These are phyloP conservation scores for Discostella stelligera DNA, from an alignment of 352 stramenopile species.

Conservation along the genomic window DNA sequence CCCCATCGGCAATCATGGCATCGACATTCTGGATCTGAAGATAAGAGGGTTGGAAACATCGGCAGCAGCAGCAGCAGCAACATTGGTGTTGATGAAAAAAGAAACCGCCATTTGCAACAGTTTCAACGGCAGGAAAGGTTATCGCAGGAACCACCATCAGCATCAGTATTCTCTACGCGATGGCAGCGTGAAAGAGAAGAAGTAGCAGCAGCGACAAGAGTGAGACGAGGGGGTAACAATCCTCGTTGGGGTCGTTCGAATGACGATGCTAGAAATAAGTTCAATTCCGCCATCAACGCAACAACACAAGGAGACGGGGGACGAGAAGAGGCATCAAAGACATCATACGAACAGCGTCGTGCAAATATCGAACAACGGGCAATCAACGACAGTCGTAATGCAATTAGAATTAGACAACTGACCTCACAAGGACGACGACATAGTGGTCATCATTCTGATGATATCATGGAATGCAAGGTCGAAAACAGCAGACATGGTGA, in stretches of 20 bases:
- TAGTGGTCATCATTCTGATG: not conserved
- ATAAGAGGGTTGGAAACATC: not conserved
- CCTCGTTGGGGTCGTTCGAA: not conserved
- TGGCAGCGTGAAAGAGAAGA: not conserved
- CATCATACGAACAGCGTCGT: conserved; percentile 8
- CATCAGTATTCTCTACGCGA: not conserved
- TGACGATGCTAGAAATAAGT: too few species aligned
- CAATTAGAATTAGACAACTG: not conserved
- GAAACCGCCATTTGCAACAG: not conserved
- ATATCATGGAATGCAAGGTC: not conserved
- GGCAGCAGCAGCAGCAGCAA: not conserved
- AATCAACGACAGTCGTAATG: conserved; percentile 2
- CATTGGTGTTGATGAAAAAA: not conserved
- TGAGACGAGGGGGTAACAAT: not conserved
- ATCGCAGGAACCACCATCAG: too few species aligned
- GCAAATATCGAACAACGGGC: conserved; percentile 9
- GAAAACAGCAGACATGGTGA: not conserved
- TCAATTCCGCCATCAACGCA: not conserved
- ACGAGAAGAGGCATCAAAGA: not conserved
- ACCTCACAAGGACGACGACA: not conserved
- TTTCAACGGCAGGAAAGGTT: not conserved
- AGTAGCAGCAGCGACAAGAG: too few species aligned
- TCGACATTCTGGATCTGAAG: not conserved
- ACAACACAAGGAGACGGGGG: not conserved
- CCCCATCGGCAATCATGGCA: not conserved